Percentiles rank a stretch among this genome's conserved stretches.
Conservation (phyloP, 2,329 filamentous ascomycete genomes). For the Monilinia polystroma region DNA sequence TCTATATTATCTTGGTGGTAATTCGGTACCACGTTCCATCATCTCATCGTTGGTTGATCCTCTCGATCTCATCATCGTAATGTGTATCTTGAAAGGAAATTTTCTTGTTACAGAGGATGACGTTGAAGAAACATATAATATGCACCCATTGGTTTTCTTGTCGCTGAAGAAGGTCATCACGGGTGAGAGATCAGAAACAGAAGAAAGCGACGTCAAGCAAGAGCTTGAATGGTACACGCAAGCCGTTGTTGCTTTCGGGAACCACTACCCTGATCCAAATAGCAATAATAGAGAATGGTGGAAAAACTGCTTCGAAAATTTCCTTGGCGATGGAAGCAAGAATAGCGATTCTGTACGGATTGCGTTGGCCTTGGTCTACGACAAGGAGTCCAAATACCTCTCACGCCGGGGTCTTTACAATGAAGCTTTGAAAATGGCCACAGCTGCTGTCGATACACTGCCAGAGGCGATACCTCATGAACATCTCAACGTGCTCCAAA, state of each 20-base stretch:
- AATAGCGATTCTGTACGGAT: conserved; percentile 27
- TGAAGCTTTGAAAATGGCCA: conserved; percentile 32
- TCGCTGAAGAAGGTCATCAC: conserved; percentile 29
- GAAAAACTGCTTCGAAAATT: conserved; percentile 32
- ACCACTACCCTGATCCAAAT: conserved; percentile 31
- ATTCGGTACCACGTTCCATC: conserved; percentile 29
- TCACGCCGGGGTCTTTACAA: conserved; percentile 29
- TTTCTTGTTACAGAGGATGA: conserved; percentile 26
- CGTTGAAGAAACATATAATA: conserved; percentile 30
- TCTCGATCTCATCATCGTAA: conserved; percentile 32
- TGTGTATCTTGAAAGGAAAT: conserved; percentile 32
- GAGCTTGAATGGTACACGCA: conserved; percentile 33
- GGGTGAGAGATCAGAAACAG: conserved; percentile 20
- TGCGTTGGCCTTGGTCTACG: conserved; percentile 30
- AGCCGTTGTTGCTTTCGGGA: conserved; percentile 30
- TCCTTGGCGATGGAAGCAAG: conserved; percentile 30
- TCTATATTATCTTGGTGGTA: conserved; percentile 33
- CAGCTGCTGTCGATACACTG: conserved; percentile 30
- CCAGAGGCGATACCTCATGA: conserved; percentile 29
- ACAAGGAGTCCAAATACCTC: conserved; percentile 33
- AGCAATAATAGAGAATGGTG: conserved; percentile 32
- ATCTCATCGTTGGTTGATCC: conserved; percentile 30
- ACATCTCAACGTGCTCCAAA: conserved; percentile 30
- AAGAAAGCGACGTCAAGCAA: conserved; percentile 27
- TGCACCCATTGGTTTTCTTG: conserved; percentile 34